Percentiles rank a stretch among this genome's conserved stretches.
Evolutionary conservation across 1,284 basidiomycete species (phyloP).

Genomic region (Ganoderma sinense): DNA sequence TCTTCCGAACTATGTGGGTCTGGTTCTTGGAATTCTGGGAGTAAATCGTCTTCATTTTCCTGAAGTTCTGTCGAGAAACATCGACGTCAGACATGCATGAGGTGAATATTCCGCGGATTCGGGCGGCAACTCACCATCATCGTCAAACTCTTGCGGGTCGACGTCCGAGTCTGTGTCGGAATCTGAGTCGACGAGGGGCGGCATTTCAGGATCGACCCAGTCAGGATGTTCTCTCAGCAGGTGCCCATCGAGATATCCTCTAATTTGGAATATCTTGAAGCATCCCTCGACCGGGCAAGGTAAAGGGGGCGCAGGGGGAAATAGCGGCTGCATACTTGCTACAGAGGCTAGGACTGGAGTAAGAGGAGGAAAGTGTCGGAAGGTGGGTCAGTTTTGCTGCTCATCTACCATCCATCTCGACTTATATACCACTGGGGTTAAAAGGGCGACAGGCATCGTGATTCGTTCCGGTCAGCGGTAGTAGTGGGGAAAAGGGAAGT

Average conservation of each 20-base stretch:
- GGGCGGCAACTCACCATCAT: too few species aligned
- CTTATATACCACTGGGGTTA: neutral
- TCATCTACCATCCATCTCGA: neutral
- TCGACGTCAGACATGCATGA: too few species aligned
- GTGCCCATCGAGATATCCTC: neutral
- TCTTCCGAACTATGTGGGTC: too few species aligned
- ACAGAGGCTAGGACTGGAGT: too few species aligned
- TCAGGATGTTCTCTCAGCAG: neutral
- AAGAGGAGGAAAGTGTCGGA: too few species aligned
- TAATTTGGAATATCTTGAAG: neutral
- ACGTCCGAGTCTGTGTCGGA: neutral
- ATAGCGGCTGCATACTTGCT: neutral
- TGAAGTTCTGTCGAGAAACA: too few species aligned
- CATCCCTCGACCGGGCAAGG: neutral
- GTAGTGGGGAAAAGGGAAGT: too few species aligned
- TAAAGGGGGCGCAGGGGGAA: neutral
- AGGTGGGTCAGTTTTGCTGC: neutral
- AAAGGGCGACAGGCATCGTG: neutral
- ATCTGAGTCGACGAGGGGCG: neutral
- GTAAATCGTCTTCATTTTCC: too few species aligned
- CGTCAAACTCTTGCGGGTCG: neutral
- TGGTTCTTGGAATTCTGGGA: too few species aligned
- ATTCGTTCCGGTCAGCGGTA: neutral
- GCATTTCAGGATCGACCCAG: neutral
- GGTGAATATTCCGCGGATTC: too few species aligned